Conservation (phyloP, 1,139 yeast species). For the Pichia sp. region DNA sequence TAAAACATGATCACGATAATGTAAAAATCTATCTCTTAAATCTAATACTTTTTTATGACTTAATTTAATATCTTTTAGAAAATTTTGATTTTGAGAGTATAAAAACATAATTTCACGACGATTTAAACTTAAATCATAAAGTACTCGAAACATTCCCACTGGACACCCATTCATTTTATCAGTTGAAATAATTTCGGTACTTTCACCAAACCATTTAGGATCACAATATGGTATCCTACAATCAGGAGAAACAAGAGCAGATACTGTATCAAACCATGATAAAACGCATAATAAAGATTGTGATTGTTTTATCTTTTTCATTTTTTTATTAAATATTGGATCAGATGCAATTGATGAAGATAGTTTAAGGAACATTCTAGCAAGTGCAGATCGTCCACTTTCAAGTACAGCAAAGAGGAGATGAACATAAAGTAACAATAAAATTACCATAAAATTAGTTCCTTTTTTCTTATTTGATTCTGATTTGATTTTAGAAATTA, state of each 20-base stretch:
- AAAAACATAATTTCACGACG: slow-evolving; percentile 8
- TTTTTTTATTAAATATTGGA: slow-evolving; percentile 29
- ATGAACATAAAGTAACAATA: slow-evolving; percentile 47
- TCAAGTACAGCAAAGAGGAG: slow-evolving; percentile 45
- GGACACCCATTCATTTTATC: slow-evolving; percentile 54
- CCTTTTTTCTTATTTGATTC: slow-evolving; percentile 30
- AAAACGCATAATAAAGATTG: slow-evolving; percentile 42
- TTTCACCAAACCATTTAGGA: slow-evolving; percentile 46
- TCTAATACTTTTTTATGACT: slow-evolving; percentile 11
- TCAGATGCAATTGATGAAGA: slow-evolving; percentile 45
- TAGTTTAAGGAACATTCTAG: slow-evolving; percentile 42
- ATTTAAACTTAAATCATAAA: slow-evolving; percentile 20
- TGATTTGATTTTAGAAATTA: slow-evolving; percentile 32
- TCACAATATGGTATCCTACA: slow-evolving; percentile 46
- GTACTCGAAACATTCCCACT: slow-evolving; percentile 44
- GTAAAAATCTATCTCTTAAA: slow-evolving; percentile 9
- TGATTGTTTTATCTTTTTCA: slow-evolving; percentile 41
- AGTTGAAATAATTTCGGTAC: slow-evolving; percentile 38
- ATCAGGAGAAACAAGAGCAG: slow-evolving; percentile 50
- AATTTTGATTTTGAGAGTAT: slow-evolving; percentile 2
- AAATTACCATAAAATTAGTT: slow-evolving; percentile 44
- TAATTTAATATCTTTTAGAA: not conserved
- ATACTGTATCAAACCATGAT: slow-evolving; percentile 52
- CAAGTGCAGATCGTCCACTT: slow-evolving; percentile 45
- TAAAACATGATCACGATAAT: slow-evolving; percentile 43